A percentile compares a stretch with the other conserved stretches of the same genome.
Conservation (phyloP, 768 basidiomycete species). For the Russula sp. region DNA sequence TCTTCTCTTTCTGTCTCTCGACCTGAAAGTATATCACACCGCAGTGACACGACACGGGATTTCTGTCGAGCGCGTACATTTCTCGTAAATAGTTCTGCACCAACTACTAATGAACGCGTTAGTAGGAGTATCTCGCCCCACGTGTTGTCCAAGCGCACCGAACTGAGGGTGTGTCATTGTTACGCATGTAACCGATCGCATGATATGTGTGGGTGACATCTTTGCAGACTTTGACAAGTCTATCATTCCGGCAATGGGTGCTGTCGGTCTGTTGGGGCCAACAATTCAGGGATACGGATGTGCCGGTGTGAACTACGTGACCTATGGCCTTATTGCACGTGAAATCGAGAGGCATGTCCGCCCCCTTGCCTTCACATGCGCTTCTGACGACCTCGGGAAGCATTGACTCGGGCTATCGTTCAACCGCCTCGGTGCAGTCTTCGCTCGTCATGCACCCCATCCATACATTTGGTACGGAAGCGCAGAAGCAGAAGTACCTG, state of each 20-base stretch:
- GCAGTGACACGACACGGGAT: conserved; percentile 68
- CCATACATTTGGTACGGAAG: conserved; percentile 80
- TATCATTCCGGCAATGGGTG: conserved; percentile 87
- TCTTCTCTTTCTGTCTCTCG: background rate
- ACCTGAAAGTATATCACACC: background rate
- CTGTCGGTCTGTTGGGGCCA: conserved; percentile 82
- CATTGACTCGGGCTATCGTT: conserved; percentile 95
- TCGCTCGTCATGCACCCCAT: conserved; percentile 97
- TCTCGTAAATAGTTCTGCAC: background rate
- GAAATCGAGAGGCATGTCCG: conserved; percentile 78
- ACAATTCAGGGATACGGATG: conserved; percentile 94
- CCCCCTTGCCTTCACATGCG: background rate
- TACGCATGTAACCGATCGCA: background rate
- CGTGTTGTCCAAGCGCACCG: conserved; percentile 85
- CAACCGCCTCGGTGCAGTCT: conserved; percentile 91
- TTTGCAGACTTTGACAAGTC: conserved; percentile 64
- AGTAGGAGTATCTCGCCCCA: conserved; percentile 75
- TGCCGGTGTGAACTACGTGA: conserved; percentile 85
- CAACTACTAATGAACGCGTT: background rate
- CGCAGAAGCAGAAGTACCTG: conserved; percentile 87
- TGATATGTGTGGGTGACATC: background rate
- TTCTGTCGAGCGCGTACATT: conserved; percentile 65
- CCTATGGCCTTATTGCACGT: conserved; percentile 89
- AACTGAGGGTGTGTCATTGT: conserved; percentile 59
- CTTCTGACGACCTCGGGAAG: conserved; percentile 35